Evolutionary conservation across 805 yeast genomes (phyloP), one percentile per base, ranked within the genome.

Genomic region (Ogataea parapolymorpha): DNA sequence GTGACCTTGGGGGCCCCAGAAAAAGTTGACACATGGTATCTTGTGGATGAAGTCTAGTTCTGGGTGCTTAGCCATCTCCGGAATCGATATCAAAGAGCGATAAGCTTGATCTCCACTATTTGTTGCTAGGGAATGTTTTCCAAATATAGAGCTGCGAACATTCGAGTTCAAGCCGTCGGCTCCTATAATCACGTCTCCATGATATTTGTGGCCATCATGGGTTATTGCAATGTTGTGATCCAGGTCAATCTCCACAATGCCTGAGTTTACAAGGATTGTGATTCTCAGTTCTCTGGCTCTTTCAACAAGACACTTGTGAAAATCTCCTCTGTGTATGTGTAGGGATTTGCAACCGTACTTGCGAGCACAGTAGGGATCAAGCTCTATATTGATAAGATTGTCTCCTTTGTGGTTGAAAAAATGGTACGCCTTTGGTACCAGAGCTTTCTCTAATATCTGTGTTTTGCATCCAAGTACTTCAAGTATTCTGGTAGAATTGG

Each of bases 321-420:
- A 39, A 29, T 48, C 51, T 2, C 46, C 51, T n/a, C 51, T 26
- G 29, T 48, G 51, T 22, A 48, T 48, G 31, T 48, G 51, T 33
- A 48, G 17, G 15, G 46, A 44, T 16, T 42, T 44, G 17, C 39
- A 37, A 11, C 46, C 46, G 15, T 48, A 48, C 22, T 41, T 42
- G 15, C 37, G 22, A 13, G 37, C 43, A 16, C 45, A 44, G 22
- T 48, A 35, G 2, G 51, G 51, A 18, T 42, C 38, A 13, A 48
- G 37, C 11, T 32, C 35, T 10, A 46, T 35, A 30, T 39, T 39
- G 23, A 41, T 34, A 7, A 48, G 35, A 5, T 18, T 34, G 14
- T 42, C 26, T 6, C 51, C 51, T 26, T 44, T 44, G 43, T 44
- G 40, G 35, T 48, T 44, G 39, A 28, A 32, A 17, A 48, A 39